Evolutionary conservation across 2,329 filamentous ascomycete genomes (phyloP).

Genomic region (Talaromyces pinophilus): DNA sequence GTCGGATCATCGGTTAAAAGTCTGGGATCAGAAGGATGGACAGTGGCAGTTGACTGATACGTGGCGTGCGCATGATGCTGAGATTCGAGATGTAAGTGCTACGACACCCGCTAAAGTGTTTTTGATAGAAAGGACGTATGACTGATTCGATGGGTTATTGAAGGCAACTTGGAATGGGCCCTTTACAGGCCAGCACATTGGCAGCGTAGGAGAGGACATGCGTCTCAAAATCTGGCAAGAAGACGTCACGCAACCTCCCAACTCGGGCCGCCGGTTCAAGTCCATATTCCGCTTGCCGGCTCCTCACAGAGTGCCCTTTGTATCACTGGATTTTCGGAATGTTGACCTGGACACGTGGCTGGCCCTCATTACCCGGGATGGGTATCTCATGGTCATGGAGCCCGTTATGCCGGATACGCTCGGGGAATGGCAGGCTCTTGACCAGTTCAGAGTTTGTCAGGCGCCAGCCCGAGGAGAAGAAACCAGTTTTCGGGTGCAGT

Average conservation of each 20-base stretch:
- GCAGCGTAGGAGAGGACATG: slow-evolving; percentile 85
- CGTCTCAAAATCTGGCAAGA: slow-evolving; percentile 92
- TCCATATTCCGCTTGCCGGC: slow-evolving; percentile 62
- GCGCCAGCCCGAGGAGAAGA: slow-evolving; percentile 78
- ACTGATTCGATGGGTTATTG: slow-evolving; percentile 6
- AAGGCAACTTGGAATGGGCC: slow-evolving; percentile 92
- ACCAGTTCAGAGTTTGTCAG: slow-evolving; percentile 72
- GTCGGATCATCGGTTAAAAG: slow-evolving; percentile 87
- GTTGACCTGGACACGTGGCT: slow-evolving; percentile 82
- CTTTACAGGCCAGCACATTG: slow-evolving; percentile 83
- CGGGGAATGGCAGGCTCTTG: slow-evolving; percentile 71
- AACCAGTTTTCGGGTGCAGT: slow-evolving; percentile 79
- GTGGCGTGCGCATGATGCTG: slow-evolving; percentile 86
- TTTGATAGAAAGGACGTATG: slow-evolving; percentile 23
- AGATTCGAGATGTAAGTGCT: slow-evolving; percentile 75
- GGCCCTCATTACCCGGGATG: slow-evolving; percentile 80
- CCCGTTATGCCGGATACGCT: slow-evolving; percentile 82
- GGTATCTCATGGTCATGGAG: slow-evolving; percentile 76
- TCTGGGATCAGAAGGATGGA: slow-evolving; percentile 77
- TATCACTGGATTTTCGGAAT: slow-evolving; percentile 83
- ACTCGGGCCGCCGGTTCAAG: slow-evolving; percentile 77
- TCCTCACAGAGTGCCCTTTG: slow-evolving; percentile 68
- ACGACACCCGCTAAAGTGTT: slow-evolving; percentile 34
- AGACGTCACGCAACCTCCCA: slow-evolving; percentile 74
- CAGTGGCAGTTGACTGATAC: slow-evolving; percentile 80